Conservation (phyloP, 257 asterid species). For the Gardenia jasminoides region DNA sequence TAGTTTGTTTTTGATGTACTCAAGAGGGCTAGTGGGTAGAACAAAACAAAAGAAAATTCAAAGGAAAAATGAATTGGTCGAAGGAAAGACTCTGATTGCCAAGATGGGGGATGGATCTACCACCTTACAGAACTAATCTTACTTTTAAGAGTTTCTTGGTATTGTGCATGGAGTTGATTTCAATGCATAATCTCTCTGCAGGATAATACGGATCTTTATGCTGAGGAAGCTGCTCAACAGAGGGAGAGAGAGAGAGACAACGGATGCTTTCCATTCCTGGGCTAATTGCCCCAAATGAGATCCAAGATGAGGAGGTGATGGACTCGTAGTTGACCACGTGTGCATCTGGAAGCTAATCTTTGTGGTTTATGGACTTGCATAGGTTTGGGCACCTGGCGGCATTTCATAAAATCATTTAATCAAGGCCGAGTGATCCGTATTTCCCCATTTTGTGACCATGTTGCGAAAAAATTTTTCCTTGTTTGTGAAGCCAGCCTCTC, state of each 20-base stretch:
- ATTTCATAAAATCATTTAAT: not conserved
- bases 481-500: slow-evolving; percentile 7
- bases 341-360: not conserved
- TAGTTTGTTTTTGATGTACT: not conserved
- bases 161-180: not conserved
- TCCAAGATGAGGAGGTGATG: slow-evolving; percentile 86
- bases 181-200: slow-evolving; percentile 24
- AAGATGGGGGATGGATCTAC: not conserved
- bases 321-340: slow-evolving; percentile 44
- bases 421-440: slow-evolving; percentile 11
- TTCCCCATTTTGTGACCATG: slow-evolving; percentile 1
- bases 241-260: slow-evolving; percentile 77
- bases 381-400: slow-evolving; percentile 14
- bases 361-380: slow-evolving; percentile 25
- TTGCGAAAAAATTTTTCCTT: slow-evolving; percentile 9
- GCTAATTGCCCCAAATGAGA: slow-evolving; percentile 85
- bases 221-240: slow-evolving; percentile 90
- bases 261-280: slow-evolving; percentile 91
- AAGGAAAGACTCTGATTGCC: not conserved
- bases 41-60: not conserved
- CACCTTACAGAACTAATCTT: not conserved
- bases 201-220: slow-evolving; percentile 97
- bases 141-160: not conserved
- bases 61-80: not conserved
- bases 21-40: not conserved